A percentile compares a stretch with the other conserved stretches of the same genome.
Conservation (phyloP, 2,329 filamentous ascomycete species). For the Bisporella sp. region DNA sequence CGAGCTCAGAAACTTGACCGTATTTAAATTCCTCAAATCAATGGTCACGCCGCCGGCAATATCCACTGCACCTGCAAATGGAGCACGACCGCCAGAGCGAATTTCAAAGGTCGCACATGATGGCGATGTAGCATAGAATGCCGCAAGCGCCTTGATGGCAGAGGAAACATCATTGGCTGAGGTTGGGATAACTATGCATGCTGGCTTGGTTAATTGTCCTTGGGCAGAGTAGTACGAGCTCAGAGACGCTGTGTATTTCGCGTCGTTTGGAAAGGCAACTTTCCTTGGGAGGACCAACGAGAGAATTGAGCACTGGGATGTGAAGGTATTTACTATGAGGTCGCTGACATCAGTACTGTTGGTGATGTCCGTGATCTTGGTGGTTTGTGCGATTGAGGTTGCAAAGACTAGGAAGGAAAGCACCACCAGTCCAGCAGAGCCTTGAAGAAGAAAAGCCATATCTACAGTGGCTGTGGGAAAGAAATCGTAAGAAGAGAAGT, state of each 20-base stretch:
- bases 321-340: too few species aligned
- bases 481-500: too few species aligned
- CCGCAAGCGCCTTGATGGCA: not conserved
- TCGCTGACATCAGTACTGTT: too few species aligned
- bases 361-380: too few species aligned
- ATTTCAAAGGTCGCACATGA: conserved; percentile 24
- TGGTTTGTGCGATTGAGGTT: too few species aligned
- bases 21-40: conserved; percentile 12
- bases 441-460: too few species aligned
- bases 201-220: not conserved
- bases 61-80: conserved; percentile 10
- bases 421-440: too few species aligned
- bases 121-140: not conserved
- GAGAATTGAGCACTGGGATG: not conserved
- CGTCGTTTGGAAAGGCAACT: not conserved
- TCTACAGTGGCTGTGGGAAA: too few species aligned
- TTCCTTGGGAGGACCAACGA: not conserved
- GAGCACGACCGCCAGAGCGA: conserved; percentile 32
- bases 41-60: conserved; percentile 13
- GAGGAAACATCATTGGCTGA: not conserved
- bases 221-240: not conserved
- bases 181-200: not conserved
- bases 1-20: conserved; percentile 7
- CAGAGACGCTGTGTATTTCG: not conserved
- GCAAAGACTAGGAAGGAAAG: too few species aligned